These are phyloP conservation scores for Trametes punicea DNA, from an alignment of 768 basidiomycete species.

Conservation along the genomic window DNA sequence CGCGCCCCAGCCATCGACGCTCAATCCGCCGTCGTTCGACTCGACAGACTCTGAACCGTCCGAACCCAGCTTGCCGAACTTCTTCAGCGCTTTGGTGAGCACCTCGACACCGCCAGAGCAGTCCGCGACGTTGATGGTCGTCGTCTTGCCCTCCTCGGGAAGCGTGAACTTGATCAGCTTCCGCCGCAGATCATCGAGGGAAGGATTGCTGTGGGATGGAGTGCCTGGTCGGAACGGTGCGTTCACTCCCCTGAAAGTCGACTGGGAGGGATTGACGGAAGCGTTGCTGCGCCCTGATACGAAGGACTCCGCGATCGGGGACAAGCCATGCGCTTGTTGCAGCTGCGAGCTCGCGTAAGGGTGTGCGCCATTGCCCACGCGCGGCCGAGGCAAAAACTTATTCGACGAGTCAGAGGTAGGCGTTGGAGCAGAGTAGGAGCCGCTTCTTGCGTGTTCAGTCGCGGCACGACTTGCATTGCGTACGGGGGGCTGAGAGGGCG, in stretches of 20 bases:
- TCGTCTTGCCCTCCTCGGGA: slow-evolving; percentile 71
- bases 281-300: slow-evolving; percentile 30
- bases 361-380: slow-evolving; percentile 44
- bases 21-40: slow-evolving; percentile 69
- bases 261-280: slow-evolving; percentile 45
- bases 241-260: slow-evolving; percentile 46
- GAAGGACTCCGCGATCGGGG: slow-evolving; percentile 73
- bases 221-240: slow-evolving; percentile 36
- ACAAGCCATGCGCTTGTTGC: slow-evolving; percentile 41
- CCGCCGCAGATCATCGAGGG: slow-evolving; percentile 74
- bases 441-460: slow-evolving; percentile 46
- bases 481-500: slow-evolving; percentile 22
- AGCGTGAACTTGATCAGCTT: slow-evolving; percentile 88
- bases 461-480: slow-evolving; percentile 14
- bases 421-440: slow-evolving; percentile 45
- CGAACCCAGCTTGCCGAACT: slow-evolving; percentile 69
- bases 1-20: slow-evolving; percentile 88
- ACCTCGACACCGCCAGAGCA: slow-evolving; percentile 83
- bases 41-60: slow-evolving; percentile 51
- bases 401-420: slow-evolving; percentile 38
- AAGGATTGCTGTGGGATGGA: slow-evolving; percentile 36
- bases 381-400: slow-evolving; percentile 45
- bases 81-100: slow-evolving; percentile 83
- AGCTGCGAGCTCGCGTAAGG: slow-evolving; percentile 57
- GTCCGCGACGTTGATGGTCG: slow-evolving; percentile 61